These are phyloP conservation scores for Lentinula aciculospora DNA, from an alignment of 768 basidiomycete genomes.

Conservation along the genomic window DNA sequence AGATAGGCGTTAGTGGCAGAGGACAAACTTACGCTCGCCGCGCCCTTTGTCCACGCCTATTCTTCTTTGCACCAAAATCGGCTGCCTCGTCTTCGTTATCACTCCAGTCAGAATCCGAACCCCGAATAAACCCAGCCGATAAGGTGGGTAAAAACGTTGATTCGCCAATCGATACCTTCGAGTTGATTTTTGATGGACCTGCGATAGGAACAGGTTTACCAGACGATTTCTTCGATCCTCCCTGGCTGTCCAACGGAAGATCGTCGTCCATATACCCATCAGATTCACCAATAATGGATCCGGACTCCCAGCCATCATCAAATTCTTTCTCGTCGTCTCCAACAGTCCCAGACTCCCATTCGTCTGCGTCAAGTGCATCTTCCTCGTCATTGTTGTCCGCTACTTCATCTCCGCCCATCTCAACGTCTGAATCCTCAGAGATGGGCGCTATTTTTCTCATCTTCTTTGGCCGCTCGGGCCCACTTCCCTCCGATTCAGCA, in stretches of 20 bases:
- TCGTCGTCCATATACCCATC: constrained; percentile 12
- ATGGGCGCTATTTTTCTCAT: constrained; percentile 13
- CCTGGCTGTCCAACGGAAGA: constrained; percentile 19
- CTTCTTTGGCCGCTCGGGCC: constrained; percentile 16
- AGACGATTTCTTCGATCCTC: constrained; percentile 22
- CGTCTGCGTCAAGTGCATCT: constrained; percentile 25
- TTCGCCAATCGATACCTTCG: constrained; percentile 21
- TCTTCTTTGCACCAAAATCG: constrained; percentile 62
- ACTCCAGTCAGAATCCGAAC: constrained; percentile 75
- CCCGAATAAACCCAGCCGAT: constrained; percentile 77
- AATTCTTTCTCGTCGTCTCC: constrained; percentile 19
- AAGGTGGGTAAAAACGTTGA: constrained; percentile 86
- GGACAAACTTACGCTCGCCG: constrained; percentile 73
- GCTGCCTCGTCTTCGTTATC: constrained; percentile 53
- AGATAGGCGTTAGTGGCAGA: not conserved
- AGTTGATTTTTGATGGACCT: constrained; percentile 14
- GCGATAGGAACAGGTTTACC: constrained; percentile 17
- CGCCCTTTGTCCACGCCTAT: constrained; percentile 91
- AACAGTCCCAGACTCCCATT: constrained; percentile 33
- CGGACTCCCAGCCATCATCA: constrained; percentile 50
- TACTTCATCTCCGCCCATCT: constrained; percentile 17
- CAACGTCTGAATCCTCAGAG: constrained; percentile 8
- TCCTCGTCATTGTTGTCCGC: constrained; percentile 14
- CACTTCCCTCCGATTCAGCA: constrained; percentile 12
- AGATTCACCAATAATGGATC: constrained; percentile 28